phyloP scores from a whole-genome alignment of 805 yeast species.

The Yamadazyma tumulicola region DNA sequence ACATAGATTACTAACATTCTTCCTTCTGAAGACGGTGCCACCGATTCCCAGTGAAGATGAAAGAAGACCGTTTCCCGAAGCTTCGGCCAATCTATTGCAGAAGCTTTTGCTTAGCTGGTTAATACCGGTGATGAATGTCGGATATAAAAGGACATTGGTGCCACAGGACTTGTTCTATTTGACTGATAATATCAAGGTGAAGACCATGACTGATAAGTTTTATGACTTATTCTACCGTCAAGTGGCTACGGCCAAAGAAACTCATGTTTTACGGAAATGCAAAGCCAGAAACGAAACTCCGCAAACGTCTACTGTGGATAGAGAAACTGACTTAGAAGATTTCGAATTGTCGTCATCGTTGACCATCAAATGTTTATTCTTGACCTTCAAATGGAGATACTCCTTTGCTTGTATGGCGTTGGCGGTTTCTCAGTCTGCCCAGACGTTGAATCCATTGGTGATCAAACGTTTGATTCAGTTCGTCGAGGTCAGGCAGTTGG shows the following conservation, averaged over 20 bases:
- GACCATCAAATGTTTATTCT: constrained; percentile 7
- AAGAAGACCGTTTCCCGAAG: constrained; percentile 33
- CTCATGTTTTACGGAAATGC: constrained; percentile 22
- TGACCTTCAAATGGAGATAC: constrained; percentile 10
- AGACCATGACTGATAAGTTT: constrained; percentile 18
- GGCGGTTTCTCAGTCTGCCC: constrained; percentile 32
- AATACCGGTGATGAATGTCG: constrained; percentile 58
- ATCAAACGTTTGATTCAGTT: constrained; percentile 32
- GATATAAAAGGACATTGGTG: constrained; percentile 68
- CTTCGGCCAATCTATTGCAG: constrained; percentile 37
- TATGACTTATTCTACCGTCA: constrained; percentile 12
- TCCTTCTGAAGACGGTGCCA: constrained; percentile 42
- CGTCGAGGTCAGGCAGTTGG: constrained; percentile 27
- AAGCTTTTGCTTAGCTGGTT: constrained; percentile 64
- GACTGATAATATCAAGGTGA: constrained; percentile 33
- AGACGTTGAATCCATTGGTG: constrained; percentile 34
- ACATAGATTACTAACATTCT: constrained; percentile 30
- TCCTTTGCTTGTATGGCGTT: constrained; percentile 23
- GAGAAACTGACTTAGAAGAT: constrained; percentile 26
- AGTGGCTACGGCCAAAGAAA: constrained; percentile 18
- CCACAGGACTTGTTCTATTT: constrained; percentile 55
- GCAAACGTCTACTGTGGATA: constrained; percentile 5
- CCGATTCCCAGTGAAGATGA: constrained; percentile 51
- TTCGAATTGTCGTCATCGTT: constrained; percentile 23
- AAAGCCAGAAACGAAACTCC: constrained; percentile 19